Base-by-base conservation (phyloP, 1,139 yeast species). In the Pneumocystis jirovecii region DNA sequence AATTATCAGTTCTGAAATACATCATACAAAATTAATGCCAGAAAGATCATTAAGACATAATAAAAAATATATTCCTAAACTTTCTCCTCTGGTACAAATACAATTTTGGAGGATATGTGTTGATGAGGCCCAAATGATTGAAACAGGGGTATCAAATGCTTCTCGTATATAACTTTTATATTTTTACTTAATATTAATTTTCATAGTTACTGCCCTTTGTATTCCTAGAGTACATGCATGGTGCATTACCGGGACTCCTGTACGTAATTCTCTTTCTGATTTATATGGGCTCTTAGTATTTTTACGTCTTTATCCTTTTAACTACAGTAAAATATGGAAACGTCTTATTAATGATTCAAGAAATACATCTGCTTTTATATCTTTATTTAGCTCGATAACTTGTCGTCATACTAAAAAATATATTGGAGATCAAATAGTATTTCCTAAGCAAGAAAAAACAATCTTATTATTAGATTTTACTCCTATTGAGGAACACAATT, bases 241-340 rank as follows among this genome's bases (percentile, higher is more conserved):
- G 97, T 96, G 96, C 7, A 96, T 90, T 0, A 87, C 96, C 0
- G 98, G 98, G 6, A 93, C 98, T 0, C 96, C 97, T 0, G 86
- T 90, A 12, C 83, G 84, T 69, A 83, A 82, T 69, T 79, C 82
- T 62, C 76, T 88, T 66, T 76, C 78, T 62, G 96, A 91, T 74
- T 77, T 90, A 66, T 84, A 82, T 65, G 86, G 96, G 0, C 79
- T 89, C 7, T 73, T 90, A 56, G 80, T 83, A 21, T 91, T 89
- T 71, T 76, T 90, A 68, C 79, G 85, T 67, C 74, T 83, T 39
- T 79, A 79, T 63, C 97, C 97, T 0, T 87, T 89, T 68, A 78
- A 76, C 60, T 69, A 68, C 31, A 72, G 74, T 65, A 64, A 69
- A 29, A 68, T 73, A 64, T 72, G 78, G 77, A 66, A 72, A 29